Conservation (phyloP, 2,329 filamentous ascomycete genomes). For the Monosporascus sp. region DNA sequence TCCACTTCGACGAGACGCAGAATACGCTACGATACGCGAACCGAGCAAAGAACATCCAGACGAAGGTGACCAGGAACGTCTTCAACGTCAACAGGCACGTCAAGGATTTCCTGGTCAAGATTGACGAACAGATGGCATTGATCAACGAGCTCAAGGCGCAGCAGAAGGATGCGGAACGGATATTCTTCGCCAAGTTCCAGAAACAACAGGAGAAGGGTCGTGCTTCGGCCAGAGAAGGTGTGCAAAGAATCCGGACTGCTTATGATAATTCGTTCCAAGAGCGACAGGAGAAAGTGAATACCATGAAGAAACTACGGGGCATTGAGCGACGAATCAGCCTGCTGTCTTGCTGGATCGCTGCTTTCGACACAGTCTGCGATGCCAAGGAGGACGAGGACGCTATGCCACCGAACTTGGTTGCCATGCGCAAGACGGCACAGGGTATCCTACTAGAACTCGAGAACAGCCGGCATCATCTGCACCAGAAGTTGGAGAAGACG, state of each 20-base stretch:
- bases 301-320: constrained; percentile 76
- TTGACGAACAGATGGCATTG: constrained; percentile 94
- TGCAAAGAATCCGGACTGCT: constrained; percentile 72
- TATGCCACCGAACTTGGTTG: constrained; percentile 62
- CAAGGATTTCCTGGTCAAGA: constrained; percentile 98
- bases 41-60: constrained; percentile 98
- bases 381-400: constrained; percentile 60
- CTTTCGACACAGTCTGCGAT: constrained; percentile 80
- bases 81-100: constrained; percentile 99
- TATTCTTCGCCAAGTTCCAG: constrained; percentile 81
- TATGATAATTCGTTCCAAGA: constrained; percentile 77
- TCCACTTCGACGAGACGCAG: constrained; percentile 96
- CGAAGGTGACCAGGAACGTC: constrained; percentile 97
- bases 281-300: constrained; percentile 69
- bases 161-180: constrained; percentile 79
- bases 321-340: constrained; percentile 81
- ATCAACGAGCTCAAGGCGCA: constrained; percentile 94
- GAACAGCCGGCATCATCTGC: constrained; percentile 82
- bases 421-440: constrained; percentile 81
- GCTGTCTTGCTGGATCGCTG: constrained; percentile 87
- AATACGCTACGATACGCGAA: constrained; percentile 98
- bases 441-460: constrained; percentile 88
- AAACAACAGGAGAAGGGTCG: constrained; percentile 87
- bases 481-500: constrained; percentile 72
- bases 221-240: constrained; percentile 66